Conservation (phyloP, 2,329 filamentous ascomycete species). For the Corinectria fuckeliana region DNA sequence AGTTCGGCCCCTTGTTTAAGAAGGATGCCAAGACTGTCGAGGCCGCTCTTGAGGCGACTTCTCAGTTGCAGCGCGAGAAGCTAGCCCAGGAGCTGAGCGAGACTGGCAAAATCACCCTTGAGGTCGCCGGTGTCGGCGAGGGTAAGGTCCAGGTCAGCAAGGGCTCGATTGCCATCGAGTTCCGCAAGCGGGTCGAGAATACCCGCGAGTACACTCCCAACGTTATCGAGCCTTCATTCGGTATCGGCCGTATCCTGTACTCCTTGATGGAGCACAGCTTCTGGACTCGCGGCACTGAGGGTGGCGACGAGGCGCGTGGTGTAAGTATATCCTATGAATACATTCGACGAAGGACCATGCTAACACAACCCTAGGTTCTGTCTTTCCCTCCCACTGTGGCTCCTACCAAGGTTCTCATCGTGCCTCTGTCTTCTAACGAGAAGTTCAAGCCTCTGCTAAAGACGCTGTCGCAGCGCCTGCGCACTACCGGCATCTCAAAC, state of each 20-base stretch:
- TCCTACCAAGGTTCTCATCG: slow-evolving; percentile 94
- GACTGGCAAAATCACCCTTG: slow-evolving; percentile 76
- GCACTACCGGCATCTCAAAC: slow-evolving; percentile 78
- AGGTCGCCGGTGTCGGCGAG: slow-evolving; percentile 70
- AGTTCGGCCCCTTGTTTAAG: slow-evolving; percentile 94
- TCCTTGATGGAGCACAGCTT: slow-evolving; percentile 92
- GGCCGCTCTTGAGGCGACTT: slow-evolving; percentile 74
- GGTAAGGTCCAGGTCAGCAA: slow-evolving; percentile 81
- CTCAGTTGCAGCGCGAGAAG: slow-evolving; percentile 82
- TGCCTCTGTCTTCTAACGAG: slow-evolving; percentile 82
- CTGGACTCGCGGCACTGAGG: slow-evolving; percentile 76
- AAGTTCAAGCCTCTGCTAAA: slow-evolving; percentile 81
- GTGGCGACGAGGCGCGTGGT: slow-evolving; percentile 77
- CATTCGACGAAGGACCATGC: background rate
- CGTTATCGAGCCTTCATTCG: slow-evolving; percentile 96
- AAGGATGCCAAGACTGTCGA: slow-evolving; percentile 90
- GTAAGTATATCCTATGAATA: slow-evolving; percentile 63
- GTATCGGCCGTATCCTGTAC: slow-evolving; percentile 94
- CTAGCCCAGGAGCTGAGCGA: slow-evolving; percentile 76
- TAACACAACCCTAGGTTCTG: slow-evolving; percentile 51
- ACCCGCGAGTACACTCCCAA: slow-evolving; percentile 92
- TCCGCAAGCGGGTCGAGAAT: slow-evolving; percentile 81
- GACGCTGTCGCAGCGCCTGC: slow-evolving; percentile 76
- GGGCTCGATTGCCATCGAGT: slow-evolving; percentile 84
- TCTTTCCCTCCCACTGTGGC: slow-evolving; percentile 71